A percentile compares a stretch with the other conserved stretches of the same genome.
phyloP scores from a whole-genome alignment of 345 rosid genomes.

The Microcos paniculata region DNA sequence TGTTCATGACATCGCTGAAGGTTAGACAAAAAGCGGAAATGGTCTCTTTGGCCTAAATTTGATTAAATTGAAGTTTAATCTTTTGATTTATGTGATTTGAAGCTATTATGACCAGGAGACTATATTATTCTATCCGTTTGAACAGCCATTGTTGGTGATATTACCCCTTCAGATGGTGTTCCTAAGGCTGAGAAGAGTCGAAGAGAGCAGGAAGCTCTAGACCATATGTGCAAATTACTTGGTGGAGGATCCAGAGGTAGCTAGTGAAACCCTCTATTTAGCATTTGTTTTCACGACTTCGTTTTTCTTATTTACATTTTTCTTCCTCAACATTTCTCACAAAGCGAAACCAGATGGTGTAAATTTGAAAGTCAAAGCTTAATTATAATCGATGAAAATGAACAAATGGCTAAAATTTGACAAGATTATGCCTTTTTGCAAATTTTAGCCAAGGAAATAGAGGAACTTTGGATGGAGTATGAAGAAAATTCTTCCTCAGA shows the following conservation, averaged over 20 bases:
- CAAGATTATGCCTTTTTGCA: no score
- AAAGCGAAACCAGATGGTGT: no score
- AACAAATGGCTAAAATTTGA: no score
- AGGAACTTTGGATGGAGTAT: constrained; percentile 80
- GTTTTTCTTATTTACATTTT: no score
- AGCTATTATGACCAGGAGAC: neutral
- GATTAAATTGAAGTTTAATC: neutral
- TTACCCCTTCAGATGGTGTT: constrained; percentile 84
- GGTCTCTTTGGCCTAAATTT: neutral
- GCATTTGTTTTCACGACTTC: no score
- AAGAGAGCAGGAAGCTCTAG: constrained; percentile 80
- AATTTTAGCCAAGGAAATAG: constrained; percentile 66
- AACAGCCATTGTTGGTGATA: constrained; percentile 94
- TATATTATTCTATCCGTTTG: constrained; percentile 13
- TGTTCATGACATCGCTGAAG: constrained; percentile 96
- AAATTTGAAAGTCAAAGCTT: no score
- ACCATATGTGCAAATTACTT: constrained; percentile 85
- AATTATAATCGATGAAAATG: no score
- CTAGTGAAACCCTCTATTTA: neutral
- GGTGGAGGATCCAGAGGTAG: constrained; percentile 85
- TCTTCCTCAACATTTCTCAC: no score
- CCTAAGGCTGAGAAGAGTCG: constrained; percentile 88
- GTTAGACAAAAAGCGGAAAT: constrained; percentile 21
- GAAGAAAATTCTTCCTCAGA: constrained; percentile 88
- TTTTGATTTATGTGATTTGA: neutral